Evolutionary conservation across 2,329 filamentous ascomycete genomes (phyloP), one percentile per base, ranked within the genome.

Genomic region (Xylariaceae sp.): DNA sequence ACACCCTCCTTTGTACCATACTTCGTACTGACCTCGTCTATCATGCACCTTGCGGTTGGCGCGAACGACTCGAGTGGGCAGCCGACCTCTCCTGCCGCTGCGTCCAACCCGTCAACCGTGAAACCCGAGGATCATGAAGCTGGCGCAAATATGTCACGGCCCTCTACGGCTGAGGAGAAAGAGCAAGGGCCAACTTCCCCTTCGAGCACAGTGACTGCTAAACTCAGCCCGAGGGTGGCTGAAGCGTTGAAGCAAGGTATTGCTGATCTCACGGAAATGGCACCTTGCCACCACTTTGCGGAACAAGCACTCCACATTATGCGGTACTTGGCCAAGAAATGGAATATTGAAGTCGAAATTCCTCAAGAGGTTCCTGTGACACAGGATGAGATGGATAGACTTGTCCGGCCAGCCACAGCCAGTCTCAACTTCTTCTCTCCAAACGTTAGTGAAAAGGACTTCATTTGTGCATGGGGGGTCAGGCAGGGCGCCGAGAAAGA

Each of bases 1-100:
- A 81, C 77, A 9, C 77, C 77, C 1, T 78, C 76, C 0, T 81
- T 81, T 48, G 76, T 81, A 1, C 77, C 77, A 0, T 80, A 80
- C 45, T 80, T 81, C 51, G 76, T 79, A n/a, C 60, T 81, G 7
- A 79, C 76, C 1, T 76, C 76, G 0, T 63, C 73, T n/a, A 79
- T 80, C 33, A 78, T 80, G 72, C 76, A 79, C 47, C 67, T 80
- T 0, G 74, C 76, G 16, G 69, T 79, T 34, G 73, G 67, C 1
- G 72, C 72, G 1, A 64, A 64, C 2, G 28, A 43, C 3, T 30
- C 55, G 26, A 41, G 42, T 16, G 44, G 31, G n/a, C 47, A 53
- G 24, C 39, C 43, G 12, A 43, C 43, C 12, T 57, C 56, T 2
- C 50, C 54, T 3, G 43, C 45, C 3, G 43, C 53, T 19, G 19